These are phyloP conservation scores for Hypoxylon sp. DNA, from an alignment of 2,329 filamentous ascomycete species.

Conservation along the genomic window DNA sequence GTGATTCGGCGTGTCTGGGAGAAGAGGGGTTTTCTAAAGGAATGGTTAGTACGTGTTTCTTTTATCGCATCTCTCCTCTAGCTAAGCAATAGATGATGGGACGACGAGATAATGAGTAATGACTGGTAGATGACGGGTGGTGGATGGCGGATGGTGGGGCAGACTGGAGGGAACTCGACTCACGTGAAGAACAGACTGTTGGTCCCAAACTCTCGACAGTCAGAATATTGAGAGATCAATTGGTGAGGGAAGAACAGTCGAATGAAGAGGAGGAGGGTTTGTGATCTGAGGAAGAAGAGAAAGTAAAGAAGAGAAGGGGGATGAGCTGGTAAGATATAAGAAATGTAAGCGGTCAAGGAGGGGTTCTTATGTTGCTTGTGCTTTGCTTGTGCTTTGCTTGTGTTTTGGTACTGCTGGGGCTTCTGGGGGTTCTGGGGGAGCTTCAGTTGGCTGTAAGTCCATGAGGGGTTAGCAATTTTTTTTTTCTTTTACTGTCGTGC, in stretches of 20 bases:
- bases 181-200: conserved; percentile 41
- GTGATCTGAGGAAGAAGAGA: conserved; percentile 26
- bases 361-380: conserved; percentile 6
- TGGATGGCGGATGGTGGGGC: not conserved
- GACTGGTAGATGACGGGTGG: no score
- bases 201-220: conserved; percentile 37
- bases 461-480: conserved; percentile 36
- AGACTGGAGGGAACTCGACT: conserved; percentile 14
- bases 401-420: no score
- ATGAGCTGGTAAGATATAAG: conserved; percentile 8
- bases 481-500: conserved; percentile 22
- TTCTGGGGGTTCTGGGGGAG: conserved; percentile 21
- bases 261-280: conserved; percentile 11
- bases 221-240: conserved; percentile 22
- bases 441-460: not conserved
- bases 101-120: no score
- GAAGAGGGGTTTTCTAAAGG: conserved; percentile 34
- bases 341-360: conserved; percentile 28
- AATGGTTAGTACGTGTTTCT: conserved; percentile 16
- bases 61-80: not conserved
- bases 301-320: conserved; percentile 13
- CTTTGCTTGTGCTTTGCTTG: no score
- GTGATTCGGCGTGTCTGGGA: conserved; percentile 41
- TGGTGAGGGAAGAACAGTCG: conserved; percentile 33
- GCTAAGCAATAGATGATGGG: not conserved